phyloP scores from a whole-genome alignment of 495 filamentous ascomycete species.

The Lepidopterella palustris region DNA sequence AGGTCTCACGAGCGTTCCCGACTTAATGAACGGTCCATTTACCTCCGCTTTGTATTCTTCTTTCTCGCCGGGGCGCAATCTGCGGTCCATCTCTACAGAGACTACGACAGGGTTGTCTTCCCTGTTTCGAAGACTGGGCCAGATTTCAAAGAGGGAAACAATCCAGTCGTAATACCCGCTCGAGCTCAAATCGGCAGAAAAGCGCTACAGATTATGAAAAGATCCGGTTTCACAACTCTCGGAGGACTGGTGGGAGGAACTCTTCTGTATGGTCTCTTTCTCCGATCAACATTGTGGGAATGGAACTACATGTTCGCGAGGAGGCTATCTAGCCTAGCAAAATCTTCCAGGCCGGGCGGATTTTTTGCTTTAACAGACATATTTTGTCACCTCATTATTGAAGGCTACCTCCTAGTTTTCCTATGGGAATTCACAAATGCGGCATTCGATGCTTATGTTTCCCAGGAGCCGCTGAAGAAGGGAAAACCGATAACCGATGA shows the following conservation, averaged over 20 bases:
- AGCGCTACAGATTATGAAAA: not conserved
- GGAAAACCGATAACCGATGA: constrained; percentile 75
- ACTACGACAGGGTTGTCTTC: constrained; percentile 65
- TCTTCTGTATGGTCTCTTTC: constrained; percentile 14
- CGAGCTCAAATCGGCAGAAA: not conserved
- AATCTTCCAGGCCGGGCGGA: constrained; percentile 52
- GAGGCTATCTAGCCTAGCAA: constrained; percentile 4
- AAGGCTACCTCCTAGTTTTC: constrained; percentile 59
- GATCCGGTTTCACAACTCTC: not conserved
- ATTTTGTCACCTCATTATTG: constrained; percentile 53
- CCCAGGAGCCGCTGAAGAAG: constrained; percentile 73
- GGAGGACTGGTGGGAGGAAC: constrained; percentile 4
- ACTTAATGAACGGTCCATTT: constrained; percentile 85
- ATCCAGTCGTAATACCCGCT: not conserved
- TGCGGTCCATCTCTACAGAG: constrained; percentile 59
- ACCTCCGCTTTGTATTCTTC: constrained; percentile 64
- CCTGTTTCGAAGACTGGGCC: constrained; percentile 40
- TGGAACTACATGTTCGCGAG: constrained; percentile 8
- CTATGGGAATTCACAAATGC: constrained; percentile 70
- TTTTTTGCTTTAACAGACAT: constrained; percentile 33
- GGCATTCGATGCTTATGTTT: constrained; percentile 70
- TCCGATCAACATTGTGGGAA: constrained; percentile 17
- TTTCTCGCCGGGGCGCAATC: constrained; percentile 64
- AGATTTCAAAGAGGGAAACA: constrained; percentile 38
- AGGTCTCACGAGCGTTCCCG: constrained; percentile 58